Percentiles rank a stretch among this genome's conserved stretches.
Evolutionary conservation across 2,329 filamentous ascomycete genomes (phyloP).

Genomic region (Fusarium odoratissimum): DNA sequence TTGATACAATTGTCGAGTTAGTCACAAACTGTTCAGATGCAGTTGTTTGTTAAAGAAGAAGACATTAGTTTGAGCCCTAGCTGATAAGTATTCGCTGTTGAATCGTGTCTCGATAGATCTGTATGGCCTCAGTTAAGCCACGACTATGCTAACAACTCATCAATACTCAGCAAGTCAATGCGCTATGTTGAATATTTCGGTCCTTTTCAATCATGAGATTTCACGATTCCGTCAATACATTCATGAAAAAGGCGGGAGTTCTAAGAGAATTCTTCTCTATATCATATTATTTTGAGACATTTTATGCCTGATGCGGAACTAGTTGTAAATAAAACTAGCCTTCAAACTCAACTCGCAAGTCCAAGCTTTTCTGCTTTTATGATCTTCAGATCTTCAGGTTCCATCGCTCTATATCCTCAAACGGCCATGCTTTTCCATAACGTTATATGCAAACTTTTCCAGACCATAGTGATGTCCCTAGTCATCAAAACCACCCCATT

Average conservation of each 20-base stretch:
- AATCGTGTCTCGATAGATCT: background rate
- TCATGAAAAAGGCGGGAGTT: conserved; percentile 15
- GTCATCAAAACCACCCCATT: conserved; percentile 62
- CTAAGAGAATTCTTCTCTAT: background rate
- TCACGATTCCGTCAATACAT: background rate
- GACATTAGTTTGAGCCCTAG: background rate
- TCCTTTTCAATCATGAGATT: background rate
- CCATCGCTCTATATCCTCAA: background rate
- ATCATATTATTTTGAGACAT: conserved; percentile 7
- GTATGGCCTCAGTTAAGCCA: background rate
- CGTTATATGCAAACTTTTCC: background rate
- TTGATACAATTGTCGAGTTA: background rate
- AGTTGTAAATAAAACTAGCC: background rate
- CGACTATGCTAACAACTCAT: background rate
- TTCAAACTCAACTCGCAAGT: background rate
- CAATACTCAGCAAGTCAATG: background rate
- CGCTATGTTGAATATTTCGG: background rate
- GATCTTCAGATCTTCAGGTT: background rate
- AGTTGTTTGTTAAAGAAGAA: background rate
- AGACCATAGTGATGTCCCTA: conserved; percentile 5
- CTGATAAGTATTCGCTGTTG: background rate
- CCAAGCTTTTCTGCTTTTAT: conserved; percentile 7
- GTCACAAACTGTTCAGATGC: background rate
- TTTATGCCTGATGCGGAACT: background rate
- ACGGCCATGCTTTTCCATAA: background rate